Conservation (phyloP, 371 early-diverging fungal genomes). For the Apophysomyces ossiformis region DNA sequence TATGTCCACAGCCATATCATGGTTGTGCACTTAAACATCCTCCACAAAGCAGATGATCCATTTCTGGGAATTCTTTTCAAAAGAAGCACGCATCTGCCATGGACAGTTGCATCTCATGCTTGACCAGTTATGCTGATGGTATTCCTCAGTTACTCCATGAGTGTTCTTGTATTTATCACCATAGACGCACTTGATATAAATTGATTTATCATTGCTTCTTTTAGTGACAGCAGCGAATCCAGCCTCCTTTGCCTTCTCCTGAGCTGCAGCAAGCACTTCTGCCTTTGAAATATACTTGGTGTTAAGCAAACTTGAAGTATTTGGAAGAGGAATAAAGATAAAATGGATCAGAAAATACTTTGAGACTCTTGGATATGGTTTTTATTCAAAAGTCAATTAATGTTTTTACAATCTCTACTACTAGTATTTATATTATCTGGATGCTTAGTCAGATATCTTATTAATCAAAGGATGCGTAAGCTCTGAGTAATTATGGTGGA, state of each 20-base stretch:
- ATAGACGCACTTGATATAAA: not conserved
- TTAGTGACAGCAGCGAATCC: not conserved
- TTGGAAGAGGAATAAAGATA: too few relatives aligned
- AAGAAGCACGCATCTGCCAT: not conserved
- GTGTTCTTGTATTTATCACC: not conserved
- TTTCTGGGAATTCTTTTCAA: not conserved
- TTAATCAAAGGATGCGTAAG: too few relatives aligned
- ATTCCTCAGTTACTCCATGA: not conserved
- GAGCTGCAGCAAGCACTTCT: slow-evolving; percentile 2
- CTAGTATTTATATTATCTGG: too few relatives aligned
- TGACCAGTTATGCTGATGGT: not conserved
- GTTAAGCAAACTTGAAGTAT: not conserved
- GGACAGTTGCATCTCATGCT: not conserved
- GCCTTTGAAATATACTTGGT: not conserved
- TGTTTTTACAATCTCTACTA: too few relatives aligned
- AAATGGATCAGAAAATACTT: too few relatives aligned
- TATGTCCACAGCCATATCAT: not conserved
- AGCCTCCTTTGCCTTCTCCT: not conserved
- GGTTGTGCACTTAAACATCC: not conserved
- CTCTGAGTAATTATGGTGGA: too few relatives aligned
- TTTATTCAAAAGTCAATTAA: too few relatives aligned
- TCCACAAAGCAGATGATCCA: not conserved
- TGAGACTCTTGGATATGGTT: too few relatives aligned
- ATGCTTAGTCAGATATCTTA: too few relatives aligned
- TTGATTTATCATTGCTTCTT: not conserved